Evolutionary conservation across 192 early-diverging fungal species (phyloP).

Genomic region (Cladochytrium replicatum): DNA sequence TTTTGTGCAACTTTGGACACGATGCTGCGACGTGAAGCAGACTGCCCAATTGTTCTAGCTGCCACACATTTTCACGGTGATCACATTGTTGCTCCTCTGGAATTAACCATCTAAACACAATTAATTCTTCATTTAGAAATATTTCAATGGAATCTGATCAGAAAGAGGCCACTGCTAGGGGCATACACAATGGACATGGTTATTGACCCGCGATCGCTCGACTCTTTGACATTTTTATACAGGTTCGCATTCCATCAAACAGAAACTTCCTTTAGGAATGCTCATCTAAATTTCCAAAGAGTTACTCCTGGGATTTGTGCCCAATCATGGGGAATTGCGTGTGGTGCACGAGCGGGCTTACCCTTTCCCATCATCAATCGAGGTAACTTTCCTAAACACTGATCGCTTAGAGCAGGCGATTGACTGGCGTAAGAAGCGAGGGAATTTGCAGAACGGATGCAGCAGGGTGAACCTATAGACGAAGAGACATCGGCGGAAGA

Average conservation of each 20-base stretch:
- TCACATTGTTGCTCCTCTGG: background rate
- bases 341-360: too few relatives aligned
- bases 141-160: slow-evolving; percentile 35
- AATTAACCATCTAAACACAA: background rate
- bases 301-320: too few relatives aligned
- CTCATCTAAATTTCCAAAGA: slow-evolving; percentile 2
- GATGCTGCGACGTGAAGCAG: slow-evolving; percentile 29
- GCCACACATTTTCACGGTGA: slow-evolving; percentile 87
- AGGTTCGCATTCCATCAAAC: slow-evolving; percentile 12
- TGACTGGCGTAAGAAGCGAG: too few relatives aligned
- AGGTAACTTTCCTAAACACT: too few relatives aligned
- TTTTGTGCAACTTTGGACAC: slow-evolving; percentile 60
- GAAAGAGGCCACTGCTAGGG: slow-evolving; percentile 21
- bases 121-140: slow-evolving; percentile 24
- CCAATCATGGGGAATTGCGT: too few relatives aligned
- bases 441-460: too few relatives aligned
- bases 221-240: slow-evolving; percentile 54
- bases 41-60: slow-evolving; percentile 59
- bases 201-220: slow-evolving; percentile 11
- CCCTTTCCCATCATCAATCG: too few relatives aligned
- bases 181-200: slow-evolving; percentile 55
- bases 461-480: too few relatives aligned
- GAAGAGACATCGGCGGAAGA: too few relatives aligned
- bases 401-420: too few relatives aligned
- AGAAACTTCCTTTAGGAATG: background rate